These are phyloP conservation scores for Nepenthes mirabilis DNA, from an alignment of 148 eudicot genomes.

Conservation along the genomic window DNA sequence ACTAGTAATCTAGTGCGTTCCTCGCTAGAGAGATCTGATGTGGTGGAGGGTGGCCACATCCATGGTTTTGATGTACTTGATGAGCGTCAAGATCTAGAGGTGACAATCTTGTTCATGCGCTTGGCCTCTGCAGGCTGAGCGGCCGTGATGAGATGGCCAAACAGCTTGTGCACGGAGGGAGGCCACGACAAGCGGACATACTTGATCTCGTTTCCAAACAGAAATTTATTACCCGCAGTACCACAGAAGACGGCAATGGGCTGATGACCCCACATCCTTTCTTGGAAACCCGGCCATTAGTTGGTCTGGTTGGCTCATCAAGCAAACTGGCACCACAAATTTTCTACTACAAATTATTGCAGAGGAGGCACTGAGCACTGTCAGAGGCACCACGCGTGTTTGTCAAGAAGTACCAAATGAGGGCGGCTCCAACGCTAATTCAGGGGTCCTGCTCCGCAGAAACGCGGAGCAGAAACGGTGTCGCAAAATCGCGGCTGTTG, in stretches of 20 bases:
- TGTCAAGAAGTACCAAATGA: no score
- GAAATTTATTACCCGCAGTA: conserved; percentile 24
- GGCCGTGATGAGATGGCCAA: conserved; percentile 10
- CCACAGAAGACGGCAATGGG: conserved; percentile 23
- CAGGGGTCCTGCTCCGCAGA: no score
- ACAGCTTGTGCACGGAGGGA: conserved; percentile 22
- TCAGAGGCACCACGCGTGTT: no score
- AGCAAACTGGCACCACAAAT: no score
- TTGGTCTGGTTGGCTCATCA: no score
- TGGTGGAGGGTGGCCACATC: conserved; percentile 23
- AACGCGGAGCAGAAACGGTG: no score
- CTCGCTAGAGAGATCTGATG: conserved; percentile 27
- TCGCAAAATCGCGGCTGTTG: no score
- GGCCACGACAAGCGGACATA: conserved; percentile 37
- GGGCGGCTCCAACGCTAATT: no score
- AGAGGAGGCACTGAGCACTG: no score
- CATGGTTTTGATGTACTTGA: conserved; percentile 19
- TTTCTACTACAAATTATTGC: no score
- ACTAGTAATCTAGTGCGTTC: conserved; percentile 19
- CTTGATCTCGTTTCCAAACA: conserved; percentile 41
- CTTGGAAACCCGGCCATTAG: conserved; percentile 20
- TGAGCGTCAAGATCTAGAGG: conserved; percentile 18
- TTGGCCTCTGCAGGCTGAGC: conserved; percentile 12
- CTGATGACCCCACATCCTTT: conserved; percentile 18
- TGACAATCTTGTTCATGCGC: conserved; percentile 18